Conservation (phyloP, 2,329 filamentous ascomycete genomes). For the Paracoccidioides lutzii region DNA sequence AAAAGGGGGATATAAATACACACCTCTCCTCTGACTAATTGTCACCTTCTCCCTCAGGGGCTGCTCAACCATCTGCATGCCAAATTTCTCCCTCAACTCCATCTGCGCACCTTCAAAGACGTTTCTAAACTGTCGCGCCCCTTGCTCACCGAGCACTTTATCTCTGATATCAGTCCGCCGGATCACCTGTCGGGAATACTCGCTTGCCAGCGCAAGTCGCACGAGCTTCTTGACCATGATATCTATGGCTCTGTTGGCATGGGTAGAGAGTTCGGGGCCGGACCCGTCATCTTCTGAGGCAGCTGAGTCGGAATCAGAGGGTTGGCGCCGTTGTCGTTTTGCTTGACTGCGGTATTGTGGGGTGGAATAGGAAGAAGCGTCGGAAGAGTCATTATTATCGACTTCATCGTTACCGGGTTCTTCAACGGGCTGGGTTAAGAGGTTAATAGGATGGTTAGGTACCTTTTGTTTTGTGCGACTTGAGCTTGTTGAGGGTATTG, state of each 20-base stretch:
- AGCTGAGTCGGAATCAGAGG: conserved; percentile 5
- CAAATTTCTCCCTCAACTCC: conserved; percentile 59
- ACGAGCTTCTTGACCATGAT: conserved; percentile 49
- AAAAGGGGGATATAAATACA: conserved; percentile 11
- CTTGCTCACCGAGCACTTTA: conserved; percentile 58
- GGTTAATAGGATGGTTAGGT: background rate
- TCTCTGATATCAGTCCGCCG: conserved; percentile 45
- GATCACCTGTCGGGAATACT: conserved; percentile 46
- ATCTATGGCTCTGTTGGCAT: conserved; percentile 20
- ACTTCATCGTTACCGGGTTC: background rate
- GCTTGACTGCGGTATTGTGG: conserved; percentile 1
- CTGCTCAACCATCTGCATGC: conserved; percentile 85
- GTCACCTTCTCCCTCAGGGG: conserved; percentile 70
- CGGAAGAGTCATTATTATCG: background rate
- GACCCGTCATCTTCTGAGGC: conserved; percentile 1
- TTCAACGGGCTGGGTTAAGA: background rate
- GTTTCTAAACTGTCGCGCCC: conserved; percentile 56
- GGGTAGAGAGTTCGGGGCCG: conserved; percentile 5
- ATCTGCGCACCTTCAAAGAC: conserved; percentile 68
- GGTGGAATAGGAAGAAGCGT: background rate
- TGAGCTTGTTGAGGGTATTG: background rate
- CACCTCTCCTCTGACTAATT: conserved; percentile 64
- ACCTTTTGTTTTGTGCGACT: background rate
- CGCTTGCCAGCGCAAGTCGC: conserved; percentile 47
- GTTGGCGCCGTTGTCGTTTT: conserved; percentile 9